phyloP scores from a whole-genome alignment of 345 rosid species.

The Arabidopsis arenosa region DNA sequence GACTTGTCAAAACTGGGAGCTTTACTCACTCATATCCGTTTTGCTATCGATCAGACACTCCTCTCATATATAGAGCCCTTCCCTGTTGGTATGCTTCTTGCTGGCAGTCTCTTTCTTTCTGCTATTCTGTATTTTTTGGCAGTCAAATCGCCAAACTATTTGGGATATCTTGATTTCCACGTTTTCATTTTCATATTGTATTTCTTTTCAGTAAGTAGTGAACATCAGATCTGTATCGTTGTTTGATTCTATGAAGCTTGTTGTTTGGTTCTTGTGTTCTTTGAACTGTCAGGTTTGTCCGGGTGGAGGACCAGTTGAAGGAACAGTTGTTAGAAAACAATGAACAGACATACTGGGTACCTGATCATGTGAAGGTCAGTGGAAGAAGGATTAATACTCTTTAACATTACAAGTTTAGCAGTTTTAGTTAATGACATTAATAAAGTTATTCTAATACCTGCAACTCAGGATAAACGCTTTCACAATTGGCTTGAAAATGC shows the following conservation, averaged over 20 bases:
- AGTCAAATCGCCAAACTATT: constrained; percentile 8
- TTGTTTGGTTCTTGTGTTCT: constrained; percentile 17
- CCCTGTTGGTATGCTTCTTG: constrained; percentile 78
- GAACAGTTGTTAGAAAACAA: constrained; percentile 83
- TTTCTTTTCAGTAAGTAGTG: neutral
- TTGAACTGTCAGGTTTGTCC: constrained; percentile 72
- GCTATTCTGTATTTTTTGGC: neutral
- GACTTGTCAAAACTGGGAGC: constrained; percentile 90
- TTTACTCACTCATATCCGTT: constrained; percentile 81
- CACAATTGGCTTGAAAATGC: constrained; percentile 99
- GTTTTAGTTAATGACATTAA: constrained; percentile 24
- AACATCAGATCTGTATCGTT: too few relatives aligned
- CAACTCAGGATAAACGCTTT: constrained; percentile 85
- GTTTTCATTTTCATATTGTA: constrained; percentile 22
- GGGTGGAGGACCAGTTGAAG: constrained; percentile 74
- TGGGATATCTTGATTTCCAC: constrained; percentile 1
- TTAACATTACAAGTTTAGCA: constrained; percentile 1
- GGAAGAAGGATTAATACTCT: constrained; percentile 14
- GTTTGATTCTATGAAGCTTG: too few relatives aligned
- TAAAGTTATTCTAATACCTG: constrained; percentile 16
- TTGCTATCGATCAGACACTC: constrained; percentile 97
- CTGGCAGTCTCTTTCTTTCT: too few relatives aligned
- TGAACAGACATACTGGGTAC: constrained; percentile 93
- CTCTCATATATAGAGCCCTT: constrained; percentile 95
- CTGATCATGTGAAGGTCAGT: constrained; percentile 91